Percentiles rank a stretch among this genome's conserved stretches.
Evolutionary conservation across 176 grass and related monocot genomes (phyloP).

Genomic region (Bonia amplexicaulis): DNA sequence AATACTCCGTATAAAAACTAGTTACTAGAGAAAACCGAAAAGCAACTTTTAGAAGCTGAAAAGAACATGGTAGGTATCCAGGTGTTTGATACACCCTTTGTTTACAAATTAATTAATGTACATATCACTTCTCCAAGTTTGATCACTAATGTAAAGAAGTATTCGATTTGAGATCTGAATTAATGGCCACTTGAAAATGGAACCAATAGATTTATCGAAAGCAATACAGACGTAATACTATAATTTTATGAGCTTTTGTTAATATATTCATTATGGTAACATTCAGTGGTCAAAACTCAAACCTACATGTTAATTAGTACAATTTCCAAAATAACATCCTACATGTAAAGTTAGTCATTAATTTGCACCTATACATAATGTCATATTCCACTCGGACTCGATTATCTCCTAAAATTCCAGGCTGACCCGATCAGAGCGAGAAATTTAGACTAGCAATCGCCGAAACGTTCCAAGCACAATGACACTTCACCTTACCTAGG

Average conservation of each 20-base stretch:
- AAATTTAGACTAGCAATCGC: not conserved
- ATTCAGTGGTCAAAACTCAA: not conserved
- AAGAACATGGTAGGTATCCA: too few relatives aligned
- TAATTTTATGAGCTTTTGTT: not conserved
- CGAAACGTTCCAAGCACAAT: not conserved
- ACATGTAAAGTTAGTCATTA: not conserved
- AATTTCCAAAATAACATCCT: not conserved
- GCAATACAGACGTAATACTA: not conserved
- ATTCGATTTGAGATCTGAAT: not conserved
- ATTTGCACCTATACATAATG: not conserved
- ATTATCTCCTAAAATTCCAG: not conserved
- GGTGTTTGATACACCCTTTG: too few relatives aligned
- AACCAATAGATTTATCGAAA: not conserved
- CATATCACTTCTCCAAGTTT: not conserved
- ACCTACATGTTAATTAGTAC: too few relatives aligned
- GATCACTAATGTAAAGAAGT: not conserved
- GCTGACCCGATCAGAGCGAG: too few relatives aligned
- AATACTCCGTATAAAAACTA: too few relatives aligned
- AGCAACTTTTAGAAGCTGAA: too few relatives aligned
- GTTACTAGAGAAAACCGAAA: too few relatives aligned
- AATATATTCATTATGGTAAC: not conserved
- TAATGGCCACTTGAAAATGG: not conserved
- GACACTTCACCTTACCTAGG: not conserved
- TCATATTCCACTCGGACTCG: not conserved
- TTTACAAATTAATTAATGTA: too few relatives aligned